Percentiles rank a stretch among this genome's conserved stretches.
Evolutionary conservation across 768 basidiomycete genomes (phyloP).

Genomic region (Lentinula raphanica): DNA sequence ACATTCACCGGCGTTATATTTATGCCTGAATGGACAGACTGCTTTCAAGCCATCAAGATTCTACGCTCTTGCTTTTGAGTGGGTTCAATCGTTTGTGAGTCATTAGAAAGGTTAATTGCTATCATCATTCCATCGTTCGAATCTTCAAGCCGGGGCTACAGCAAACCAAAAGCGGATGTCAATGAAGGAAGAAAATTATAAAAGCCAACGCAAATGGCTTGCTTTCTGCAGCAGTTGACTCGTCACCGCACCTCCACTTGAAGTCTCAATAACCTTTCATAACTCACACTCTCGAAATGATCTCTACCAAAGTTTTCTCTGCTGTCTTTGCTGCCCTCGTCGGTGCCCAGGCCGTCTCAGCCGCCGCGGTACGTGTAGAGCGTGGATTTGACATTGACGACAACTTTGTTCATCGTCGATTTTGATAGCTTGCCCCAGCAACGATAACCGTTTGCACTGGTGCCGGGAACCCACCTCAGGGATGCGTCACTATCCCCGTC

Average conservation of each 20-base stretch:
- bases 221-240: neutral
- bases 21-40: too few species aligned
- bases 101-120: too few species aligned
- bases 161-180: neutral
- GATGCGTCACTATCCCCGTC: constrained; percentile 8
- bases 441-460: neutral
- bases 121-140: too few species aligned
- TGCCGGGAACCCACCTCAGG: constrained; percentile 3
- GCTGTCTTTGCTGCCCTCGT: neutral
- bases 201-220: neutral
- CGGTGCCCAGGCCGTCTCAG: neutral
- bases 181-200: neutral
- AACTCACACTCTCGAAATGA: neutral
- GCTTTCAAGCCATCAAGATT: too few species aligned
- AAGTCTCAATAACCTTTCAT: neutral
- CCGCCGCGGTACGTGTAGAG: neutral
- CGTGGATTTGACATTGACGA: neutral
- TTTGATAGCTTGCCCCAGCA: neutral
- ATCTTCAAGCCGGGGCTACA: too few species aligned
- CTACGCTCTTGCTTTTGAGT: too few species aligned
- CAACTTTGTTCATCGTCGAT: neutral
- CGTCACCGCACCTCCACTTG: neutral
- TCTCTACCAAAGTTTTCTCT: neutral
- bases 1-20: too few species aligned
- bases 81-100: too few species aligned